Evolutionary conservation across 495 filamentous ascomycete genomes (phyloP).

Genomic region (Zalerion maritima): DNA sequence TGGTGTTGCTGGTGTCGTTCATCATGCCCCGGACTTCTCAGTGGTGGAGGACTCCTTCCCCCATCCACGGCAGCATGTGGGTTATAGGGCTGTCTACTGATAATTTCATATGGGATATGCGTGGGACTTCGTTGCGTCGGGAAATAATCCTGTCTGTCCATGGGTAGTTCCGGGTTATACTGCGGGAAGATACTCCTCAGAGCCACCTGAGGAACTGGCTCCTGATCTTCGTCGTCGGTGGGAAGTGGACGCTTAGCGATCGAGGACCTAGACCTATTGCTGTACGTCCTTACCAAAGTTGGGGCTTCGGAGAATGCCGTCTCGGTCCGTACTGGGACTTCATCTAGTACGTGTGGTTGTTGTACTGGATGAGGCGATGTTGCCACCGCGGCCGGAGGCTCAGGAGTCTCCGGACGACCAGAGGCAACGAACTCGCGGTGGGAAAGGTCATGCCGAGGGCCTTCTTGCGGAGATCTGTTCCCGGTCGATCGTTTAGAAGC

Average conservation of each 20-base stretch:
- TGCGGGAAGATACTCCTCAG: slow-evolving; percentile 57
- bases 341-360: slow-evolving; percentile 12
- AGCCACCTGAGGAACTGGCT: slow-evolving; percentile 19
- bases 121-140: slow-evolving; percentile 41
- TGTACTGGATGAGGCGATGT: slow-evolving; percentile 11
- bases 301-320: slow-evolving; percentile 36
- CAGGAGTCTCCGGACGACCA: slow-evolving; percentile 4
- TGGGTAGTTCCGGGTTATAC: slow-evolving; percentile 58
- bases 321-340: slow-evolving; percentile 26
- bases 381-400: slow-evolving; percentile 14
- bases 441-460: slow-evolving; percentile 10
- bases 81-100: slow-evolving; percentile 38
- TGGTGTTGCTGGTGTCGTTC: too few relatives aligned
- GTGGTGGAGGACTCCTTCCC: neutral
- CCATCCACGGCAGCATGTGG: neutral
- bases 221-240: slow-evolving; percentile 16
- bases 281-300: slow-evolving; percentile 33
- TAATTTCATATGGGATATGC: slow-evolving; percentile 38
- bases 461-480: slow-evolving; percentile 20
- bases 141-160: slow-evolving; percentile 54
- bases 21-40: too few relatives aligned
- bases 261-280: slow-evolving; percentile 30
- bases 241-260: slow-evolving; percentile 29
- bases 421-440: slow-evolving; percentile 7
- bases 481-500: slow-evolving; percentile 23